Percentiles rank a stretch among this genome's conserved stretches.
Evolutionary conservation across 1,284 basidiomycete species (phyloP).

Genomic region (Puccinia triticina): DNA sequence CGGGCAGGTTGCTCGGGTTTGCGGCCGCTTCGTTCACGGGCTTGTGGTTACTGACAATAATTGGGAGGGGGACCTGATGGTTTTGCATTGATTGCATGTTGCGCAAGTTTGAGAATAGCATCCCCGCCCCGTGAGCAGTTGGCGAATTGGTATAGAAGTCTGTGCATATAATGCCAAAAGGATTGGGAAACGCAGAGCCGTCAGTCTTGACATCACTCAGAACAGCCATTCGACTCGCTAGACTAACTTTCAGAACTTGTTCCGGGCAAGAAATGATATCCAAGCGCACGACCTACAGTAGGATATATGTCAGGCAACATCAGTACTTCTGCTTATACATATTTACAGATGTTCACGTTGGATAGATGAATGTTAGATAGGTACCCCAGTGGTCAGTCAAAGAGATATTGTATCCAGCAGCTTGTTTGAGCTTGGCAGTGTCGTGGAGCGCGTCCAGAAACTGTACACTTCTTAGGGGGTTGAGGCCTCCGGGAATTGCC

Average conservation of each 20-base stretch:
- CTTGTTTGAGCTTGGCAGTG: not conserved
- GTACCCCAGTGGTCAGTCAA: conserved; percentile 26
- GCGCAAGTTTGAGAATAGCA: conserved; percentile 20
- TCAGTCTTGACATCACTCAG: not conserved
- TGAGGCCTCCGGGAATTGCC: conserved; percentile 25
- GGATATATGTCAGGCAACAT: not conserved
- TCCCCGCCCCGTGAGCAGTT: conserved; percentile 21
- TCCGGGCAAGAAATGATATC: conserved; percentile 29
- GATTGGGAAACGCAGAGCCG: not conserved
- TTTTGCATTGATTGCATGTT: not conserved
- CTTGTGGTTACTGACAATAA: conserved; percentile 36
- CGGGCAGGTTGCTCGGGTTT: conserved; percentile 1
- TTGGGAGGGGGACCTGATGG: conserved; percentile 24
- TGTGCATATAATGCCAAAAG: not conserved
- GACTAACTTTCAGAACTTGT: conserved; percentile 24
- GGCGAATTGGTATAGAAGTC: conserved; percentile 33
- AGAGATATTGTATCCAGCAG: conserved; percentile 26
- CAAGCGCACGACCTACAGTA: not conserved
- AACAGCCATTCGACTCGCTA: not conserved
- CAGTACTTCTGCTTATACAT: not conserved
- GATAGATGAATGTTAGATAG: too few species aligned
- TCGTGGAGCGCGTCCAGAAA: conserved; percentile 22
- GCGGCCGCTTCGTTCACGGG: not conserved
- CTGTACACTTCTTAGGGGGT: not conserved
- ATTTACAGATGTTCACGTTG: too few species aligned